These are phyloP conservation scores for Talaromyces sp. DNA, from an alignment of 2,329 filamentous ascomycete species.

Conservation along the genomic window DNA sequence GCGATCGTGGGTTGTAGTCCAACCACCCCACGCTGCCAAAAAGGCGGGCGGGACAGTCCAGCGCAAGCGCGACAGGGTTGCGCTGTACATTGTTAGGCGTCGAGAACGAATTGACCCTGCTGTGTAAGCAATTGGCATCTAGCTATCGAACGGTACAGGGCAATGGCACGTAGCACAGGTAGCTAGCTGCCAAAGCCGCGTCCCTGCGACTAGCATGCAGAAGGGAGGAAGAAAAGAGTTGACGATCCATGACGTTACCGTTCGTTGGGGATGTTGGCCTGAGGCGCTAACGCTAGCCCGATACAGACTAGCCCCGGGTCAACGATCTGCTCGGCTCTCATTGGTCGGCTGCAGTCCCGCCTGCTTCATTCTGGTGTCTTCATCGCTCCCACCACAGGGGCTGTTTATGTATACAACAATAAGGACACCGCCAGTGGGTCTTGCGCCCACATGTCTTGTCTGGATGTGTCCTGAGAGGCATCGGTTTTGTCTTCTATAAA, in stretches of 20 bases:
- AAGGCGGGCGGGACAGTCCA: constrained; percentile 31
- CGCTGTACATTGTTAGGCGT: constrained; percentile 29
- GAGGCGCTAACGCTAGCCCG: not conserved
- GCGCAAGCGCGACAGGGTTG: constrained; percentile 26
- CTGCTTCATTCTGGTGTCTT: not conserved
- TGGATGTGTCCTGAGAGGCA: not conserved
- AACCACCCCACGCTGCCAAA: constrained; percentile 11
- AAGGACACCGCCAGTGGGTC: not conserved
- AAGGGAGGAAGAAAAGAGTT: not conserved
- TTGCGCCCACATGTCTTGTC: not conserved
- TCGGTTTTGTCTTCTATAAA: not conserved
- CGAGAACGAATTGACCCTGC: constrained; percentile 17
- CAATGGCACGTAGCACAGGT: not conserved
- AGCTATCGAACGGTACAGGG: constrained; percentile 1
- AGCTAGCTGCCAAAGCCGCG: not conserved
- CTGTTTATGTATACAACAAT: not conserved
- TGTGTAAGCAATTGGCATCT: constrained; percentile 14
- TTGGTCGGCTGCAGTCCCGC: not conserved
- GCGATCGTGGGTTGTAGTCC: constrained; percentile 16
- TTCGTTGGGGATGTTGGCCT: not conserved
- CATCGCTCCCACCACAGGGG: not conserved
- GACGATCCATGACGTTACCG: constrained; percentile 12
- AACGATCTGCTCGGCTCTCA: not conserved
- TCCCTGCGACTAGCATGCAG: not conserved
- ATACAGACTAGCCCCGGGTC: not conserved